phyloP scores from a whole-genome alignment of 306 rosid species.

The Cicer pinnatifidum region DNA sequence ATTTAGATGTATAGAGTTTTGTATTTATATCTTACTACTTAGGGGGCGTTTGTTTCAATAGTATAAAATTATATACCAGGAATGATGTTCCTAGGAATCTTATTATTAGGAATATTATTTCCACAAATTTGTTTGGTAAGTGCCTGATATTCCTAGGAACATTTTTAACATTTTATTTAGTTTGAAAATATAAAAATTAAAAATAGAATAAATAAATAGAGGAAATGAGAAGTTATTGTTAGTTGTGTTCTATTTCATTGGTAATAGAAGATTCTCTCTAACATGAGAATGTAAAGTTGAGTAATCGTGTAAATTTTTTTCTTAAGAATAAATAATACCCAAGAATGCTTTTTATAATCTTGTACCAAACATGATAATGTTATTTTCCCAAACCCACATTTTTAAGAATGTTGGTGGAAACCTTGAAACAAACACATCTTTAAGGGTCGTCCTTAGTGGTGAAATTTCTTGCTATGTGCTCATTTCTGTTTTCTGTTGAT shows the following conservation, averaged over 20 bases:
- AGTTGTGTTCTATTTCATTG: not conserved
- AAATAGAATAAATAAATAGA: not conserved
- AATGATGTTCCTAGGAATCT: not conserved
- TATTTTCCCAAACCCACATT: not conserved
- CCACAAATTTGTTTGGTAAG: not conserved
- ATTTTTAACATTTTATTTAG: not conserved
- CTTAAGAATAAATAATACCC: not conserved
- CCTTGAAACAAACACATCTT: slow-evolving; percentile 2
- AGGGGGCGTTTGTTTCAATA: not conserved
- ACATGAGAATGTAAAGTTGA: not conserved
- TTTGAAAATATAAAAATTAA: not conserved
- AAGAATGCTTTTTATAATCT: not conserved
- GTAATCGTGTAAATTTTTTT: not conserved
- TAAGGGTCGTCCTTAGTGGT: not conserved
- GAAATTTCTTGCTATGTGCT: slow-evolving; percentile 22
- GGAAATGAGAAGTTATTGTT: not conserved
- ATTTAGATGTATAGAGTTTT: not conserved
- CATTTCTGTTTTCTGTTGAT: slow-evolving; percentile 34
- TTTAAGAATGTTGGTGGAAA: not conserved
- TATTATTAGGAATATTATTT: not conserved
- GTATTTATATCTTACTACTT: slow-evolving; percentile 7
- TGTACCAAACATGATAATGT: not conserved
- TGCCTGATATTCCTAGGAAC: not conserved
- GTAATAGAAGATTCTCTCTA: not conserved
- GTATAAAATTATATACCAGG: not conserved